A percentile compares a stretch with the other conserved stretches of the same genome.
These are phyloP conservation scores for Salvia sclarea DNA, from an alignment of 305 asterid species.

Conservation along the genomic window DNA sequence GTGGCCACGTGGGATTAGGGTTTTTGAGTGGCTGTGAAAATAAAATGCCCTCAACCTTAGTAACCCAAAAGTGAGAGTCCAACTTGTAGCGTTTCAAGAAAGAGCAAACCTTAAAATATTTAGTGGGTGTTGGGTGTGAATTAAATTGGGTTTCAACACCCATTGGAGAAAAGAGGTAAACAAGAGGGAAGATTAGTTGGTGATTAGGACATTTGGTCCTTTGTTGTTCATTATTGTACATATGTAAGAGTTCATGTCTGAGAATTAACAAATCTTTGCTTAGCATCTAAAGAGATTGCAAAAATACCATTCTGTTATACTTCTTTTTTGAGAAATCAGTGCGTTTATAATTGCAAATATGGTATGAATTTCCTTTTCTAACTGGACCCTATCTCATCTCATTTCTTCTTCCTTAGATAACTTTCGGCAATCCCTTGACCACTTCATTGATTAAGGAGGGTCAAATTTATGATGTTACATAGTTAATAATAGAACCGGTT, in stretches of 20 bases:
- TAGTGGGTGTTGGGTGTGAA: slow-evolving; percentile 27
- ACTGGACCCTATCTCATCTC: too few relatives aligned
- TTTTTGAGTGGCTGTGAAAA: slow-evolving; percentile 53
- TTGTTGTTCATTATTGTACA: slow-evolving; percentile 35
- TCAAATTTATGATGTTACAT: too few relatives aligned
- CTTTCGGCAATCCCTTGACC: too few relatives aligned
- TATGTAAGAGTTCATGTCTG: slow-evolving; percentile 36
- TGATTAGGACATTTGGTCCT: slow-evolving; percentile 33
- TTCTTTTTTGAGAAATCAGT: background rate
- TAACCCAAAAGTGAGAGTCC: slow-evolving; percentile 41
- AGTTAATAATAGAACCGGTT: too few relatives aligned
- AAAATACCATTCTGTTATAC: slow-evolving; percentile 22
- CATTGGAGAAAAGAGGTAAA: background rate
- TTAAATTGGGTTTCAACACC: slow-evolving; percentile 3
- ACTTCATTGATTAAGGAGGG: too few relatives aligned
- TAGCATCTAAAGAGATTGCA: slow-evolving; percentile 27
- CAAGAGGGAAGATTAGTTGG: slow-evolving; percentile 11
- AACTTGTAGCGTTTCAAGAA: slow-evolving; percentile 41
- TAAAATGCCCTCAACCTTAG: slow-evolving; percentile 56
- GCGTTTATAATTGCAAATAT: background rate
- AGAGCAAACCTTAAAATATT: slow-evolving; percentile 22
- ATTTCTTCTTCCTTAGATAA: too few relatives aligned
- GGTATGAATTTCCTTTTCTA: too few relatives aligned
- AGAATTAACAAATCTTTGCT: slow-evolving; percentile 29
- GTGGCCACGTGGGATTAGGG: slow-evolving; percentile 49